Evolutionary conservation across 345 rosid species (phyloP), one percentile per base, ranked within the genome.

Genomic region (Acer saccharum): DNA sequence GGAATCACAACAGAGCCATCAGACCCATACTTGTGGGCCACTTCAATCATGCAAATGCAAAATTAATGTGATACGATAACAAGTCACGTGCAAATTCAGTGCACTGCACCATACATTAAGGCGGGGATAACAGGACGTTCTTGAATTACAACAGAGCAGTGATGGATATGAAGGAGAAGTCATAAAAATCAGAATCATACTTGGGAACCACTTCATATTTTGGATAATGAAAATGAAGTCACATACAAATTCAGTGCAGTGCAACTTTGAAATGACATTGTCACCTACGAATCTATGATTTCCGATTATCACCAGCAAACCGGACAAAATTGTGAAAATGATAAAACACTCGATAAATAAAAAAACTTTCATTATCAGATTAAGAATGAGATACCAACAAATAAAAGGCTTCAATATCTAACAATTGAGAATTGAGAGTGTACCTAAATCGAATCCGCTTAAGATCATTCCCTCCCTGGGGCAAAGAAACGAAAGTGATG

Each of bases 361-460:
- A 27, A 50, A 78, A 50, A 72, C 64, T 54, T 57, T 75, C 46
- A 27, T 35, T 48, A 76, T 73, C 20, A 32, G 44, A 64, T 48
- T 44, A 68, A 71, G 64, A 67, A 65, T 57, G 70, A 70, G 67
- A 27, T 12, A 29, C 18, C 23, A 52, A 81, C 68, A 77, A 71
- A 71, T 27, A 23, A 75, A 73, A 73, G 32, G 39, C 77, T 72
- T 80, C 41, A 62, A 54, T 52, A 68, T 43, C 80, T 77, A 65
- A 54, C 67, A 57, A 50, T 71, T 29, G 20, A 43, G 10, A 43
- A 43, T 43, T 43, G 46, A 67, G 57, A 54, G 54, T 62, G 76
- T 90, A 96, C 99, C 99, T 96, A 90, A 96, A 96, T 25, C 94
- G 96, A 72, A 96, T 94, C 78, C 97, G 82, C 85, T 90, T 93